These are phyloP conservation scores for Piloderma croceum DNA, from an alignment of 768 basidiomycete species.

Conservation along the genomic window DNA sequence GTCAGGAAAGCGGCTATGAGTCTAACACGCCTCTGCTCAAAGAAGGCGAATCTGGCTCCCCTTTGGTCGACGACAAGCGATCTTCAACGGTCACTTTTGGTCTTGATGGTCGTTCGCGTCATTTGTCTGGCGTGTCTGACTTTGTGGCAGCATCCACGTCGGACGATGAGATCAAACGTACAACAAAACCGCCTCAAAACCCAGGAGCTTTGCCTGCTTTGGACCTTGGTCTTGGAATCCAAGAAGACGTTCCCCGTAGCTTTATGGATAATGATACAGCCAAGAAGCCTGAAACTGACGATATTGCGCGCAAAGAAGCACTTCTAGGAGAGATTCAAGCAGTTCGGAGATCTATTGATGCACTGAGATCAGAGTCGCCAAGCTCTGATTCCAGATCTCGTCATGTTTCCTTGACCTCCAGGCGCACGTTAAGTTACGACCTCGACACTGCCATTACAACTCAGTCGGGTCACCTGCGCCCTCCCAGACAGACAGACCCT, in stretches of 20 bases:
- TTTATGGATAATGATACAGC: constrained; percentile 53
- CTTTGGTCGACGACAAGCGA: constrained; percentile 42
- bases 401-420: constrained; percentile 59
- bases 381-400: constrained; percentile 46
- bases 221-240: constrained; percentile 70
- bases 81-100: constrained; percentile 45
- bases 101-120: constrained; percentile 49
- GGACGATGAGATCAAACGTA: constrained; percentile 56
- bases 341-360: constrained; percentile 74
- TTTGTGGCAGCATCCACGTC: constrained; percentile 58
- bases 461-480: constrained; percentile 55
- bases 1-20: constrained; percentile 57
- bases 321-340: constrained; percentile 73
- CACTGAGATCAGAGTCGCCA: constrained; percentile 58
- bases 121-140: constrained; percentile 66
- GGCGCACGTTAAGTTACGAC: constrained; percentile 65
- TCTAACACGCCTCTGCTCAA: constrained; percentile 66
- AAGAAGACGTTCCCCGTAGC: constrained; percentile 66
- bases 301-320: constrained; percentile 67
- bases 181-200: constrained; percentile 43
- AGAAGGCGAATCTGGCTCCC: constrained; percentile 29
- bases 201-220: constrained; percentile 60
- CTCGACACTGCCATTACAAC: constrained; percentile 46
- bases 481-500: constrained; percentile 63
- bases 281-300: constrained; percentile 46